phyloP scores from a whole-genome alignment of 345 rosid genomes.

The Eucalyptus viminalis region DNA sequence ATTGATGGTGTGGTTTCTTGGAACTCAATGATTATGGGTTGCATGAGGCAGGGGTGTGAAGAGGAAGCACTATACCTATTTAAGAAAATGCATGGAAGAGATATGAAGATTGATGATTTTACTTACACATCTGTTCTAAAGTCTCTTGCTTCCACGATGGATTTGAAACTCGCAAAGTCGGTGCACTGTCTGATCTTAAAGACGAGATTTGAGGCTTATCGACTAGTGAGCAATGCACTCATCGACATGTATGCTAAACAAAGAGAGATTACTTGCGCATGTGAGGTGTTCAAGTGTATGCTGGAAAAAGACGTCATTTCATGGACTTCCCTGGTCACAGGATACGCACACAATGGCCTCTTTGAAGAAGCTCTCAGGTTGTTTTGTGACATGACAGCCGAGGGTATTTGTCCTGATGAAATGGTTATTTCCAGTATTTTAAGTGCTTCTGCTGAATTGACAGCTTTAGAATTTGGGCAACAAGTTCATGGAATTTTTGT shows the following conservation, averaged over 20 bases:
- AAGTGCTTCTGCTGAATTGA: constrained; percentile 67
- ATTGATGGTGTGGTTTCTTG: constrained; percentile 58
- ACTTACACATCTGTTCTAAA: constrained; percentile 64
- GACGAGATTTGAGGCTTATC: constrained; percentile 53
- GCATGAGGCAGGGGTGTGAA: constrained; percentile 48
- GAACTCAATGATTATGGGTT: constrained; percentile 81
- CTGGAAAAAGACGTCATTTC: constrained; percentile 62
- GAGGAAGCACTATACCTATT: constrained; percentile 59
- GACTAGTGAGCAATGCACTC: constrained; percentile 71
- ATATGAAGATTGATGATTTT: constrained; percentile 50
- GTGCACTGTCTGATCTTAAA: constrained; percentile 68
- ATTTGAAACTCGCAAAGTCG: constrained; percentile 25
- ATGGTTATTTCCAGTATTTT: constrained; percentile 51
- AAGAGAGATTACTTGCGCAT: constrained; percentile 38
- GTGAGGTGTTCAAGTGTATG: constrained; percentile 51
- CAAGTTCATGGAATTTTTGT: constrained; percentile 61
- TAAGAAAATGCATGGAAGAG: constrained; percentile 42
- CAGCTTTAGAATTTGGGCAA: constrained; percentile 64
- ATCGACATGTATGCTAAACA: constrained; percentile 85
- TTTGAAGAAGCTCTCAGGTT: constrained; percentile 55
- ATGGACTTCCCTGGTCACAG: constrained; percentile 91
- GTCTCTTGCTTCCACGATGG: constrained; percentile 41
- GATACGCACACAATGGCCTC: constrained; percentile 44
- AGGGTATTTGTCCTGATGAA: constrained; percentile 48
- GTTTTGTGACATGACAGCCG: constrained; percentile 50